These are phyloP conservation scores for Metschnikowia baotianmanensis DNA, from an alignment of 805 yeast genomes.

Conservation along the genomic window DNA sequence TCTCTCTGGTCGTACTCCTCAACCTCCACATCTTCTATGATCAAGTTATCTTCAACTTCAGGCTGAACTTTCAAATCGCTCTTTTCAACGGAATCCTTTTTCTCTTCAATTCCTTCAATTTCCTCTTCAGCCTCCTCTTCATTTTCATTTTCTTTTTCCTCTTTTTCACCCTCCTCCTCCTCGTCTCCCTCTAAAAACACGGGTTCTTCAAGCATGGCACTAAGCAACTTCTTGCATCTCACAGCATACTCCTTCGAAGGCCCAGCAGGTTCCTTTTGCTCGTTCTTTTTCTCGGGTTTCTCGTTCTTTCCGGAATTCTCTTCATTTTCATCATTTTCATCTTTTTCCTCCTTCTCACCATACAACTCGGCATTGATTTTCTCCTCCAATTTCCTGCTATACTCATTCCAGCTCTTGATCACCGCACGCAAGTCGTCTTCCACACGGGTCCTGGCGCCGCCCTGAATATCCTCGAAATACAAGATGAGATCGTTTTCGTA, in stretches of 20 bases:
- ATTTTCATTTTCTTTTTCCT: background rate
- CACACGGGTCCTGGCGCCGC: constrained; percentile 63
- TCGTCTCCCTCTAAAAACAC: constrained; percentile 32
- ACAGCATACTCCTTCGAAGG: constrained; percentile 35
- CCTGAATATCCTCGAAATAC: constrained; percentile 64
- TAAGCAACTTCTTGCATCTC: constrained; percentile 39
- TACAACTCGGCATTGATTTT: constrained; percentile 37
- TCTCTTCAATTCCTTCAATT: background rate
- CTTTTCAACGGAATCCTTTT: background rate
- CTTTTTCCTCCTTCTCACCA: constrained; percentile 23
- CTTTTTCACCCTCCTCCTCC: constrained; percentile 1
- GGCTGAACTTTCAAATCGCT: background rate
- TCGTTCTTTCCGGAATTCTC: too few relatives aligned
- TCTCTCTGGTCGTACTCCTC: constrained; percentile 23
- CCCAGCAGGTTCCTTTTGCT: constrained; percentile 20
- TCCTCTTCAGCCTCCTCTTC: background rate
- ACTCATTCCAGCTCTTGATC: constrained; percentile 55
- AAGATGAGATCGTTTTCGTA: constrained; percentile 50
- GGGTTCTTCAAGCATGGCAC: constrained; percentile 34
- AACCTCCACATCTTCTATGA: constrained; percentile 45
- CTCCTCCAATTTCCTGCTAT: constrained; percentile 41
- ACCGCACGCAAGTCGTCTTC: constrained; percentile 47
- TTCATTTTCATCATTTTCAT: constrained; percentile 11
- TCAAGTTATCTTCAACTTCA: constrained; percentile 26
- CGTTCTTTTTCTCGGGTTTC: constrained; percentile 14